Percentiles rank a stretch among this genome's conserved stretches.
These are phyloP conservation scores for Penicillium salamii DNA, from an alignment of 495 filamentous ascomycete genomes.

Conservation along the genomic window DNA sequence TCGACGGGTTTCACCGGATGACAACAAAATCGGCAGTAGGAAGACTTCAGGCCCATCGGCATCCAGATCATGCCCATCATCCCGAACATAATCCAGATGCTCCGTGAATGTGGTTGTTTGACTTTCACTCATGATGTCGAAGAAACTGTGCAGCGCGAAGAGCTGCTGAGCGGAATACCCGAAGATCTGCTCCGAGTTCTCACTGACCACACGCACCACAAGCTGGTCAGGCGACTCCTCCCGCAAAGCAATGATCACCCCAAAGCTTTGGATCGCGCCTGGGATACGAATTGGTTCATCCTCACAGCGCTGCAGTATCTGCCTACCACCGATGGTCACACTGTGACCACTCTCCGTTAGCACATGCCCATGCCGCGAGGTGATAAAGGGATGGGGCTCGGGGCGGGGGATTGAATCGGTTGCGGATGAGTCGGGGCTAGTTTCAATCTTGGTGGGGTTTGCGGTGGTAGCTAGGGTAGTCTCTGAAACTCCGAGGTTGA, in stretches of 20 bases:
- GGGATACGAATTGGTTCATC: slow-evolving; percentile 96
- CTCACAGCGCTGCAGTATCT: slow-evolving; percentile 72
- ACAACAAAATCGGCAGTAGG: slow-evolving; percentile 62
- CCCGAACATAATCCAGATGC: slow-evolving; percentile 82
- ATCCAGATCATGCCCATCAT: slow-evolving; percentile 64
- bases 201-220: slow-evolving; percentile 75
- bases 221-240: slow-evolving; percentile 68
- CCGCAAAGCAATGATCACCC: slow-evolving; percentile 71
- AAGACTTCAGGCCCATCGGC: slow-evolving; percentile 86
- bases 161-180: slow-evolving; percentile 77
- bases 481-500: not conserved
- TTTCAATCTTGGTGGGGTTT: too few species aligned
- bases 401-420: too few species aligned
- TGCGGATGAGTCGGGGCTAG: too few species aligned
- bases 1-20: slow-evolving; percentile 53
- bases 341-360: slow-evolving; percentile 78
- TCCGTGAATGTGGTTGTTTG: slow-evolving; percentile 79
- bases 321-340: slow-evolving; percentile 75
- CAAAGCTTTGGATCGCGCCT: slow-evolving; percentile 86
- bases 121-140: slow-evolving; percentile 76
- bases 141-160: slow-evolving; percentile 72
- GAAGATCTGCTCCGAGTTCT: slow-evolving; percentile 75
- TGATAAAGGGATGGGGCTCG: slow-evolving; percentile 31
- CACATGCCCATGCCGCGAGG: slow-evolving; percentile 75
- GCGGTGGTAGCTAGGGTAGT: not conserved